These are phyloP conservation scores for Xylaria sp. DNA, from an alignment of 2,329 filamentous ascomycete species.

Conservation along the genomic window DNA sequence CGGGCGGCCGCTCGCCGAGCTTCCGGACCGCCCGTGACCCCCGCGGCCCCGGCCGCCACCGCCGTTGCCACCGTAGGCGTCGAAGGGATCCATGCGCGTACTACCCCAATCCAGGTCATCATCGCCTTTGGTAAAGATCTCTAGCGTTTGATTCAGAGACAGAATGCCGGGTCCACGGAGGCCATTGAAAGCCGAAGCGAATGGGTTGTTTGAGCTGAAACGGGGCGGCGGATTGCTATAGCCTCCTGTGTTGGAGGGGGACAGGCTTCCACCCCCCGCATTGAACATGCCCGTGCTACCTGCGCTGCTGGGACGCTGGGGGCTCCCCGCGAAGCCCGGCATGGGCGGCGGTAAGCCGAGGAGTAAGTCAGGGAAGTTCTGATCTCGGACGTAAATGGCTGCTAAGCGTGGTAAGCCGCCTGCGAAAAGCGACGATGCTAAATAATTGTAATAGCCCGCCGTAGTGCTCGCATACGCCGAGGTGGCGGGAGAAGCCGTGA, in stretches of 20 bases:
- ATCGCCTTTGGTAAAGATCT: conserved; percentile 65
- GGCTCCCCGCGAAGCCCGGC: conserved; percentile 48
- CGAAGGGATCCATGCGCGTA: conserved; percentile 51
- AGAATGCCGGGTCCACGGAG: conserved; percentile 41
- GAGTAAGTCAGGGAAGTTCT: conserved; percentile 80
- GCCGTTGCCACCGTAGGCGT: conserved; percentile 28
- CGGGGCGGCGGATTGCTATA: conserved; percentile 43
- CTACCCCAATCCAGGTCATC: conserved; percentile 66
- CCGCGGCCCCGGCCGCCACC: conserved; percentile 25
- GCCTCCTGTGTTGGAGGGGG: conserved; percentile 33
- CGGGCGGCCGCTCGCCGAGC: conserved; percentile 47
- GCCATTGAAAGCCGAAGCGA: conserved; percentile 48
- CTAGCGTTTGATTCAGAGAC: conserved; percentile 57
- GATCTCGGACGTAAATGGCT: conserved; percentile 84
- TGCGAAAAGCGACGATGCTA: conserved; percentile 80
- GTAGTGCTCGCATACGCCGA: conserved; percentile 63
- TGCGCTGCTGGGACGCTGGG: conserved; percentile 45
- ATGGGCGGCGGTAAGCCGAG: conserved; percentile 70
- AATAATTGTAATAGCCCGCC: conserved; percentile 79
- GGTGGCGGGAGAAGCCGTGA: conserved; percentile 64
- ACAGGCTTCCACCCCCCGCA: conserved; percentile 33
- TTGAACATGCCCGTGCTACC: conserved; percentile 40
- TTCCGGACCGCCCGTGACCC: conserved; percentile 39
- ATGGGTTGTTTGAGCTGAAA: conserved; percentile 67
- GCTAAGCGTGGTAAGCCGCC: conserved; percentile 75